Conservation (phyloP, 1,139 yeast species). For the Kazachstania sp. region DNA sequence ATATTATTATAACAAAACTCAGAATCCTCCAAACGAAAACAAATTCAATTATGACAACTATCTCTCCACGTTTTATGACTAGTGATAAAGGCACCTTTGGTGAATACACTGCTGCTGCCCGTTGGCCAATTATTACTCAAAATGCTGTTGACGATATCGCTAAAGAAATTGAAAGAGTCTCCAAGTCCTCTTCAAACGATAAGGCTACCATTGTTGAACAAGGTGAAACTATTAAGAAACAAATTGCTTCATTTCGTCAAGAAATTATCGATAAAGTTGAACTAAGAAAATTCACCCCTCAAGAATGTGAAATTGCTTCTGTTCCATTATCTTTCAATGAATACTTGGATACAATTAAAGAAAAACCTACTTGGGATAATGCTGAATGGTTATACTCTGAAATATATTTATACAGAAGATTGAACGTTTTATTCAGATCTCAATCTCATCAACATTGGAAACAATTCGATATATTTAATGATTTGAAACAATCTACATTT, state of each 20-base stretch:
- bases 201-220: constrained; percentile 18
- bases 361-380: constrained; percentile 54
- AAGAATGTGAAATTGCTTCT: constrained; percentile 36
- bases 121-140: constrained; percentile 82
- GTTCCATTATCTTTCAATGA: constrained; percentile 47
- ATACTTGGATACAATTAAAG: constrained; percentile 30
- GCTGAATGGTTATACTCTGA: constrained; percentile 92
- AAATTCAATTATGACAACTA: background rate
- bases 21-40: background rate
- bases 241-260: constrained; percentile 31
- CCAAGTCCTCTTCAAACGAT: constrained; percentile 21
- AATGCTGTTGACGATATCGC: constrained; percentile 58
- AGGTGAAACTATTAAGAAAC: constrained; percentile 18
- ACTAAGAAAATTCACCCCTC: constrained; percentile 37
- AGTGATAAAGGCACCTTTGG: constrained; percentile 75
- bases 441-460: constrained; percentile 33
- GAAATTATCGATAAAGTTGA: constrained; percentile 32
- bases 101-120: constrained; percentile 59
- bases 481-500: constrained; percentile 66
- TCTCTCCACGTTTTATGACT: constrained; percentile 32
- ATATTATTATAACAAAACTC: too few relatives aligned
- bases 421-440: constrained; percentile 42
- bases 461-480: constrained; percentile 54
- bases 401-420: constrained; percentile 67
- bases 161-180: constrained; percentile 17